Conservation (phyloP, 1,284 basidiomycete genomes). For the Microbotryomycetes sp. region DNA sequence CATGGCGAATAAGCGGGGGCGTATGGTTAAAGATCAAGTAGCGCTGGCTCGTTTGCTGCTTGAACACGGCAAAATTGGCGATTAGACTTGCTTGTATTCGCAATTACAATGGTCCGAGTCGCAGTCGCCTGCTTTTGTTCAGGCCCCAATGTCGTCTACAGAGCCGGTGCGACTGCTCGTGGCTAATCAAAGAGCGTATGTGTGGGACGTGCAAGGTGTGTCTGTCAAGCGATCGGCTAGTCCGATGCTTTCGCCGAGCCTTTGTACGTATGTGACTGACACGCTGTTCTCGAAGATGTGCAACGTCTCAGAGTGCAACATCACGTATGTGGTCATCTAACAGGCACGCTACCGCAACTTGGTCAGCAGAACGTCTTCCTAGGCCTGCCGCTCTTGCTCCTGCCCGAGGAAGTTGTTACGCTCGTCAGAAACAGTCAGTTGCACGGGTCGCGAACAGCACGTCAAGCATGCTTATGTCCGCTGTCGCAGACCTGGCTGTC, state of each 20-base stretch:
- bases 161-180: conserved; percentile 47
- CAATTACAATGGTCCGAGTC: not conserved
- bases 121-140: no score
- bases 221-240: conserved; percentile 21
- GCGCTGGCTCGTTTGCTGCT: not conserved
- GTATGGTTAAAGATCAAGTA: not conserved
- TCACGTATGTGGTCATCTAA: conserved; percentile 73
- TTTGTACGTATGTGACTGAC: no score
- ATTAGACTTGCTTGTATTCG: not conserved
- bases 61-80: no score
- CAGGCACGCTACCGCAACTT: conserved; percentile 86
- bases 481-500: conserved; percentile 63
- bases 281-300: conserved; percentile 49
- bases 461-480: no score
- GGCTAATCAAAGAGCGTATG: conserved; percentile 61
- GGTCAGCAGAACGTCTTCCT: conserved; percentile 96
- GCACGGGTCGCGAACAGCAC: no score
- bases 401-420: conserved; percentile 86
- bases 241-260: conserved; percentile 10
- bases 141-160: not conserved
- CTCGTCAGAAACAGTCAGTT: conserved; percentile 67
- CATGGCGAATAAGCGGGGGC: not conserved
- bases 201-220: conserved; percentile 68
- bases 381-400: conserved; percentile 76
- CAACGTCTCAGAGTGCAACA: conserved; percentile 67